Evolutionary conservation across 371 early-diverging fungal species (phyloP), one percentile per base, ranked within the genome.

Genomic region (Haplosporangium sp.): DNA sequence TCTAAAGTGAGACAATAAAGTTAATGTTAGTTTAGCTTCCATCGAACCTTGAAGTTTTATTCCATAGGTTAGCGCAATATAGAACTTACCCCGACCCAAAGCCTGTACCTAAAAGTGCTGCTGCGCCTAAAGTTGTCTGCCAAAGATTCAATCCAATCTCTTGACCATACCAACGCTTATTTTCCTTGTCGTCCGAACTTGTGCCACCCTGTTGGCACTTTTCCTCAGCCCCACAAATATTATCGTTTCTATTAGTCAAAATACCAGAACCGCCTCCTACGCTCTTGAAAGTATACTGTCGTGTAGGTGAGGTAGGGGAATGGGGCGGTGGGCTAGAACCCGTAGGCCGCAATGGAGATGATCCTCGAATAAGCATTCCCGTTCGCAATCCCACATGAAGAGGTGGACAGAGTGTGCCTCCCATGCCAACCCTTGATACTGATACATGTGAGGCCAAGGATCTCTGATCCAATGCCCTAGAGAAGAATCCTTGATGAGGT

Each of bases 401-500:
- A 6, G 82, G 82, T 10, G 76, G 72, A 19, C 69, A 81, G 10
- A 75, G 40, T 4, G 82, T 72, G 9, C 82, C 82, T 7, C 52
- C 69, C 76, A 82, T 82, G 34, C 82, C 82, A 27, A 82, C 52
- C 11, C 76, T 72, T 38, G 82, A 75, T 34, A 82, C 72, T 4
- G 82, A 82, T 10, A 82, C 82, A 69, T 82, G 82, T 38, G 82
- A 82, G 4, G 82, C 82, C 68, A 82, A 57, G 6, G 82, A 75
- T 4, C 82, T 65, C 44, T 82, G 82, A 59, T 82, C 82, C 61
- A 82, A 10, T 15, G 82, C 82, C 48, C 82, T 67, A 3, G 82
- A 82, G 40, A 75, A 82, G 67, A 82, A 82, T 7, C 75, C 75
- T 45, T 82, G 82, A 37, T 82, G 82, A 0, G 82, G 82, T 39